Evolutionary conservation across 768 basidiomycete species (phyloP).

Genomic region (Trametes maxima): DNA sequence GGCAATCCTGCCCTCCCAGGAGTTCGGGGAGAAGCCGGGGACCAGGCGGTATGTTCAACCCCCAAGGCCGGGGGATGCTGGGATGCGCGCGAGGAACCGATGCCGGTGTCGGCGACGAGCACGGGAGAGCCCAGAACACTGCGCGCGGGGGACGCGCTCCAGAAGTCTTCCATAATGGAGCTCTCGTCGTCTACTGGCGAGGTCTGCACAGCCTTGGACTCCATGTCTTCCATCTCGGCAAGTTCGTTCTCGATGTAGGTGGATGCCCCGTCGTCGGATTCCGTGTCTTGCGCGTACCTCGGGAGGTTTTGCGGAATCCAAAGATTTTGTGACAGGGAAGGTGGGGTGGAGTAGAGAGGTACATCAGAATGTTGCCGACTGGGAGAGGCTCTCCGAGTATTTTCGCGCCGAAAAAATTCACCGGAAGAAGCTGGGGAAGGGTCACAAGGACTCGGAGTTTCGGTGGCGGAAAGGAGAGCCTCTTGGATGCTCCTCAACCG

Average conservation of each 20-base stretch:
- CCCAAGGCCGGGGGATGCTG: conserved; percentile 3
- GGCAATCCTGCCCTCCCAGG: conserved; percentile 6
- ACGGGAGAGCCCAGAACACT: conserved; percentile 8
- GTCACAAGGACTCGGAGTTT: conserved; percentile 11
- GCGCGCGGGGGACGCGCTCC: background rate
- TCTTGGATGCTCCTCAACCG: conserved; percentile 18
- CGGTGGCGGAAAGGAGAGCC: conserved; percentile 6
- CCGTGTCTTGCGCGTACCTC: background rate
- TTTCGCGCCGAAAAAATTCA: background rate
- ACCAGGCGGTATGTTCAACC: conserved; percentile 5
- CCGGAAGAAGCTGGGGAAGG: conserved; percentile 3
- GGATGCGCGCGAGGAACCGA: background rate
- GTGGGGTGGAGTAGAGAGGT: conserved; percentile 2
- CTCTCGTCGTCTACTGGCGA: conserved; percentile 12
- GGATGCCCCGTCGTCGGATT: conserved; percentile 13
- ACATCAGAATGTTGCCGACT: conserved; percentile 10
- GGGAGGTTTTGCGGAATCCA: background rate
- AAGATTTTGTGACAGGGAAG: conserved; percentile 18
- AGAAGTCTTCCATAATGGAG: conserved; percentile 13
- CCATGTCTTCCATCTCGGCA: conserved; percentile 16
- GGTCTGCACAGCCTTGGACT: conserved; percentile 17
- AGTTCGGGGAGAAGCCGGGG: conserved; percentile 10
- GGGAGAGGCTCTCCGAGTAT: background rate
- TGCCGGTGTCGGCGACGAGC: background rate
- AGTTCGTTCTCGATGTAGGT: conserved; percentile 14